Evolutionary conservation across 2,329 filamentous ascomycete genomes (phyloP).

Genomic region (Nothomitra cinnamomea): DNA sequence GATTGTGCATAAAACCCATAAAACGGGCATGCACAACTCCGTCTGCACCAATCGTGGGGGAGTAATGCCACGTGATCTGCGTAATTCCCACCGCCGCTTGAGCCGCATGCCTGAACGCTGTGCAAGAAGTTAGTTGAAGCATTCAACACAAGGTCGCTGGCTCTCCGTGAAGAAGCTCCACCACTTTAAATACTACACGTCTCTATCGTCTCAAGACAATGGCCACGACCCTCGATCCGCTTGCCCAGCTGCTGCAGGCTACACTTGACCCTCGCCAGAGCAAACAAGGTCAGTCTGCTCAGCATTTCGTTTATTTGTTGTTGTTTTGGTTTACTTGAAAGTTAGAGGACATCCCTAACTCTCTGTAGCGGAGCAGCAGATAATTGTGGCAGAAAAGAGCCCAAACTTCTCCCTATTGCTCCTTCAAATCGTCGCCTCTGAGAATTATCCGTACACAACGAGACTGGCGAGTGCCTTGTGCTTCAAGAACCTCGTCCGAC

Average conservation of each 20-base stretch:
- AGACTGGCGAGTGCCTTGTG: conserved; percentile 77
- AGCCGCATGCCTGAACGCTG: no score
- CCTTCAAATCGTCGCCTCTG: conserved; percentile 75
- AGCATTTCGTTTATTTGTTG: conserved; percentile 4
- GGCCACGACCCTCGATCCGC: conserved; percentile 40
- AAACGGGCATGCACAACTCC: no score
- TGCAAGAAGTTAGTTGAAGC: no score
- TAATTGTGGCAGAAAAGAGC: conserved; percentile 64
- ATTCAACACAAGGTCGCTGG: no score
- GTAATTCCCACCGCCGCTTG: no score
- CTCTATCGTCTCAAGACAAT: conserved; percentile 24
- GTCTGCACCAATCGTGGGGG: no score
- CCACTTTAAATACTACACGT: background rate
- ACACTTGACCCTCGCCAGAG: conserved; percentile 78
- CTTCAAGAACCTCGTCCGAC: conserved; percentile 97
- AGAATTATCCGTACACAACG: conserved; percentile 54
- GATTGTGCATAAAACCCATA: no score
- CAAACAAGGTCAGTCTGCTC: conserved; percentile 54
- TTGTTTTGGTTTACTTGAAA: background rate
- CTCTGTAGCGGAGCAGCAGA: conserved; percentile 55
- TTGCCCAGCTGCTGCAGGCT: conserved; percentile 76
- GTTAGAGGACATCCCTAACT: conserved; percentile 8
- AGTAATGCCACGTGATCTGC: no score
- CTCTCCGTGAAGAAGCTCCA: background rate
- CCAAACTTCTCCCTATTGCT: conserved; percentile 77